Base-by-base conservation (phyloP, 2,329 filamentous ascomycete genomes). In the Exophiala bonariae region DNA sequence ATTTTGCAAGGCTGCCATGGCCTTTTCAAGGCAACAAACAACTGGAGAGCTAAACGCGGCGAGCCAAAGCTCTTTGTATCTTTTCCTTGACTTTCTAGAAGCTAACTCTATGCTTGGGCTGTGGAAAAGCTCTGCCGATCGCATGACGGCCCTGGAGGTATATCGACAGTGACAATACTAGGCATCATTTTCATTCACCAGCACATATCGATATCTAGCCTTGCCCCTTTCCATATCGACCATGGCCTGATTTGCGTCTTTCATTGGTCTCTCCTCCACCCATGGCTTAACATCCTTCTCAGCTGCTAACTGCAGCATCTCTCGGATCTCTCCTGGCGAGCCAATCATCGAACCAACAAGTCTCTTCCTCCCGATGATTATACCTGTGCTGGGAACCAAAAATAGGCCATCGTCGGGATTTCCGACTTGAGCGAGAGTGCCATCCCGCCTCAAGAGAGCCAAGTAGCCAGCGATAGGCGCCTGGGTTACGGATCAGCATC, bases 361-460 rank as follows among this genome's bases (percentile, higher is more conserved):
- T 60, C 74, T 78, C 35, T 76, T 63, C 5, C 78, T 75, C 60
- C 82, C 85, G 32, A 63, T 65, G 37, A 87, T 80, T 44, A 88
- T 66, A 2, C 76, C 68, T 57, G 80, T 83, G 5, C 78, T 79
- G 55, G 69, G 75, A 57, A 88, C 73, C 2, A 69, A 67, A 2
- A 81, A 82, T 28, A 74, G 54, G 11, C 66, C 64, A 43, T 79
- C 76, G 59, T 89, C 85, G 0, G 86, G 85, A 1, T 80, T 80
- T 20, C 84, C 85, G 40, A 89, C 75, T 65, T 87, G 82, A 47
- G 86, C 76, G 57, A 86, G 82, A 13, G 73, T 74, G 8, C 85
- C 84, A 41, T 80, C 76, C 14, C 74, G 66, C 49, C 76, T 73
- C 26, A 88, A 70, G 7, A 89, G 71, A 11, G 67, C 59, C 46